phyloP scores from a whole-genome alignment of 1,139 yeast species.

The Protomyces inundatus region DNA sequence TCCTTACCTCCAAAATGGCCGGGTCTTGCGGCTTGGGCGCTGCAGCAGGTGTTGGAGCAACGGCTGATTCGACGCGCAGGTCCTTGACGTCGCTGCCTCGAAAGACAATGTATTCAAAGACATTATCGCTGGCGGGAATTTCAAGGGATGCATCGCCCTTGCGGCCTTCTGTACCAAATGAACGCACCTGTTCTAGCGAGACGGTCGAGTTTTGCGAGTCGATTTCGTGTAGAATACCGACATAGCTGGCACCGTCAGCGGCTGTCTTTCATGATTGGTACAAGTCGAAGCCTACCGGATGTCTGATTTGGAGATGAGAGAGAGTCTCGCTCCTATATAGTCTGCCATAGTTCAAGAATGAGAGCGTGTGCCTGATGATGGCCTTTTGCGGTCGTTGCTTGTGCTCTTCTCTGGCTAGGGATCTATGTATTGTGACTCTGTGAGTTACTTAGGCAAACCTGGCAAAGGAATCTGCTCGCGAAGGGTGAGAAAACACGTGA shows the following conservation, averaged over 20 bases:
- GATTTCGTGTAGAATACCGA: conserved; percentile 78
- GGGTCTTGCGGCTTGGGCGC: conserved; percentile 36
- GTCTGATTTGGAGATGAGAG: conserved; percentile 81
- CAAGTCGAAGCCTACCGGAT: conserved; percentile 46
- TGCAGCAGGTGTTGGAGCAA: conserved; percentile 39
- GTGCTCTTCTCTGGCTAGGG: background rate
- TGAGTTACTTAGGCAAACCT: no score
- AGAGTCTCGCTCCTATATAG: conserved; percentile 86
- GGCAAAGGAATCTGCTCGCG: background rate
- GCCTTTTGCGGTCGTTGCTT: no score
- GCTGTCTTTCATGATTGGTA: background rate
- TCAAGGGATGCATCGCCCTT: conserved; percentile 67
- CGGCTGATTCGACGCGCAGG: conserved; percentile 56
- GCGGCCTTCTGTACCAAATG: conserved; percentile 87
- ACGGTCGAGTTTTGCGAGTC: conserved; percentile 91
- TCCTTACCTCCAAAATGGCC: conserved; percentile 39
- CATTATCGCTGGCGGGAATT: conserved; percentile 66
- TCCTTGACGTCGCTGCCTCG: conserved; percentile 92
- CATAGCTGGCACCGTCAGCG: conserved; percentile 49
- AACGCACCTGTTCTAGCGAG: conserved; percentile 72
- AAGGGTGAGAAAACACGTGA: background rate
- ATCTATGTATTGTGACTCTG: no score
- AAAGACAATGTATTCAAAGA: conserved; percentile 76
- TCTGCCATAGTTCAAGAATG: conserved; percentile 45
- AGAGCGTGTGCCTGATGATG: no score